A percentile compares a stretch with the other conserved stretches of the same genome.
phyloP scores from a whole-genome alignment of 495 filamentous ascomycete species.

The Penicillium parvum region DNA sequence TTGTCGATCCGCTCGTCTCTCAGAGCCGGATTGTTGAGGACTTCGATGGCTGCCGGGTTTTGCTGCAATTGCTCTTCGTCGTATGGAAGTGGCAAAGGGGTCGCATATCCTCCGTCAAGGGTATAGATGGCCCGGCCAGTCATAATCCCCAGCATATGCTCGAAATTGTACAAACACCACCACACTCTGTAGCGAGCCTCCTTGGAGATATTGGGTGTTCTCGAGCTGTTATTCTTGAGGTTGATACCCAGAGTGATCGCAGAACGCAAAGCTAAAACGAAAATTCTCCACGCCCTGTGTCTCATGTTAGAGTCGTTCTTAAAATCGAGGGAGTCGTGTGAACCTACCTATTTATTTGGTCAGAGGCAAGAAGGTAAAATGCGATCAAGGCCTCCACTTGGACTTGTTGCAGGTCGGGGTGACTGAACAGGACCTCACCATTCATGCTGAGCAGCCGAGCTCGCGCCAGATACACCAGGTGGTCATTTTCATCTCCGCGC shows the following conservation, averaged over 20 bases:
- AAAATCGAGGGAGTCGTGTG: background rate
- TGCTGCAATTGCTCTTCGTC: constrained; percentile 47
- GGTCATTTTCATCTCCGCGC: constrained; percentile 33
- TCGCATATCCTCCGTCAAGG: constrained; percentile 48
- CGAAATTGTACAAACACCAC: constrained; percentile 61
- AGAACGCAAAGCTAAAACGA: constrained; percentile 56
- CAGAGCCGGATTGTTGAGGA: constrained; percentile 25
- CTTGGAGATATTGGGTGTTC: constrained; percentile 46
- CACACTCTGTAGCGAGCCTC: constrained; percentile 59
- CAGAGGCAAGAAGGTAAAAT: constrained; percentile 58
- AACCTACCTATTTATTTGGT: constrained; percentile 60
- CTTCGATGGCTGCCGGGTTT: constrained; percentile 23
- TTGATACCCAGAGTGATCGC: constrained; percentile 63
- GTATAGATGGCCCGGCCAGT: constrained; percentile 54
- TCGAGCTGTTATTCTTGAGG: constrained; percentile 51
- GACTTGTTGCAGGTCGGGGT: constrained; percentile 59
- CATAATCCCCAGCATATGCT: constrained; percentile 56
- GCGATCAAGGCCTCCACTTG: constrained; percentile 56
- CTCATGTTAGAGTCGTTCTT: background rate
- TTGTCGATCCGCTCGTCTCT: constrained; percentile 32
- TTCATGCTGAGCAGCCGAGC: constrained; percentile 57
- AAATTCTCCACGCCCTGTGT: constrained; percentile 57
- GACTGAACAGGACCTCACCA: constrained; percentile 48
- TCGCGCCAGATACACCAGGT: constrained; percentile 51
- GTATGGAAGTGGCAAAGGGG: constrained; percentile 54